phyloP scores from a whole-genome alignment of 441 rosid species.

The Lepidium campestre region DNA sequence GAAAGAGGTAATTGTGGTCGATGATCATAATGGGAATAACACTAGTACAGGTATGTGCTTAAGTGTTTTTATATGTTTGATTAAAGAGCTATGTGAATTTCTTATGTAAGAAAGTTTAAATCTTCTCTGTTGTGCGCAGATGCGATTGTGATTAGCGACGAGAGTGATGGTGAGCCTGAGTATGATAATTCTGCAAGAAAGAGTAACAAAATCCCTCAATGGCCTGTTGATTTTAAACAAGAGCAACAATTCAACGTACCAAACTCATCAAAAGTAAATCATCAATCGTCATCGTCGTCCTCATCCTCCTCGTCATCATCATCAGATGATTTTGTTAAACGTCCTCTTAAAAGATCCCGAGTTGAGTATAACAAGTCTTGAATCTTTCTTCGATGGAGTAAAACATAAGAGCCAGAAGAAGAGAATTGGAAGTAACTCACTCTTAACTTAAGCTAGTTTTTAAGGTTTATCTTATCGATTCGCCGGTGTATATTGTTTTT shows the following conservation, averaged over 20 bases:
- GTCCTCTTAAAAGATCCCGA: neutral
- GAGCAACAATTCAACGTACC: neutral
- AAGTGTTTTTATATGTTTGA: neutral
- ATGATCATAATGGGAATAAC: neutral
- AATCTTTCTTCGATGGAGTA: neutral
- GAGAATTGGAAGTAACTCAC: neutral
- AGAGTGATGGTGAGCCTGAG: conserved; percentile 18
- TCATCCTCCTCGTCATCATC: conserved; percentile 2
- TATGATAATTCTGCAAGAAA: neutral
- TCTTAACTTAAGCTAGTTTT: neutral
- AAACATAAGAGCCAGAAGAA: neutral
- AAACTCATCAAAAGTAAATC: neutral
- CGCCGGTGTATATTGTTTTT: neutral
- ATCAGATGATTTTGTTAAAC: neutral
- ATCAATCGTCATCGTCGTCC: neutral
- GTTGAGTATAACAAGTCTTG: neutral
- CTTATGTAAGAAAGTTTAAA: neutral
- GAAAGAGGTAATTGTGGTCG: neutral
- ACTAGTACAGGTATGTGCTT: neutral
- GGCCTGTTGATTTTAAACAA: neutral
- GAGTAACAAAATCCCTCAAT: neutral
- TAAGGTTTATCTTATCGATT: neutral
- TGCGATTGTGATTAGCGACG: conserved; percentile 11
- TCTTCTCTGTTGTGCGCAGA: conserved; percentile 4
- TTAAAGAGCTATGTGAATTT: neutral